A percentile compares a stretch with the other conserved stretches of the same genome.
These are phyloP conservation scores for Alternaria longipes DNA, from an alignment of 2,329 filamentous ascomycete species.

Conservation along the genomic window DNA sequence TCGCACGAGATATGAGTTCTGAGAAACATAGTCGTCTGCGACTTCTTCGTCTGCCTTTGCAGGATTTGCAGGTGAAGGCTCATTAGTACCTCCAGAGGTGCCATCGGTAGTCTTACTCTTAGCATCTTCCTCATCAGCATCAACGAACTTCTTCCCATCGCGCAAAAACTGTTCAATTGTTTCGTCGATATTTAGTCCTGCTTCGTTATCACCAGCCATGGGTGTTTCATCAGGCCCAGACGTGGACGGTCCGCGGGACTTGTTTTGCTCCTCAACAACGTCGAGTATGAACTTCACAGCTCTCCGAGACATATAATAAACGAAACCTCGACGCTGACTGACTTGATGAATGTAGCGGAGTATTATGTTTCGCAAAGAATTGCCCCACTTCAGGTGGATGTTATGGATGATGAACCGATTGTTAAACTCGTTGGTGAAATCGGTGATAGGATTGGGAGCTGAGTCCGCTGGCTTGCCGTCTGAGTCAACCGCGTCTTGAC, in stretches of 20 bases:
- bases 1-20: slow-evolving; percentile 93
- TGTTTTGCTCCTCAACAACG: slow-evolving; percentile 93
- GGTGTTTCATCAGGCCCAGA: slow-evolving; percentile 39
- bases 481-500: slow-evolving; percentile 58
- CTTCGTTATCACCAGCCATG: slow-evolving; percentile 61
- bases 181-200: slow-evolving; percentile 77
- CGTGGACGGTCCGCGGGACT: slow-evolving; percentile 58
- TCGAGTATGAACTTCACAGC: slow-evolving; percentile 98
- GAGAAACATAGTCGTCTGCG: slow-evolving; percentile 84
- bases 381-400: slow-evolving; percentile 98
- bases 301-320: slow-evolving; percentile 95
- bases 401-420: slow-evolving; percentile 99
- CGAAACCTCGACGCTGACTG: slow-evolving; percentile 91
- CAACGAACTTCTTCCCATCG: slow-evolving; percentile 84
- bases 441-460: slow-evolving; percentile 70
- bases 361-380: slow-evolving; percentile 92
- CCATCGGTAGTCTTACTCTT: slow-evolving; percentile 9
- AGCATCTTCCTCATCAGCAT: slow-evolving; percentile 68
- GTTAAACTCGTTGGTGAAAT: slow-evolving; percentile 94
- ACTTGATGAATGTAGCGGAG: slow-evolving; percentile 97
- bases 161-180: slow-evolving; percentile 85
- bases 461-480: slow-evolving; percentile 65
- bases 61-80: slow-evolving; percentile 27
- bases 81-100: slow-evolving; percentile 8
- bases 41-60: slow-evolving; percentile 65